A percentile compares a stretch with the other conserved stretches of the same genome.
phyloP scores from a whole-genome alignment of 225 moss, liverwort and hornwort genomes.

The Antitrichia curtipendula region DNA sequence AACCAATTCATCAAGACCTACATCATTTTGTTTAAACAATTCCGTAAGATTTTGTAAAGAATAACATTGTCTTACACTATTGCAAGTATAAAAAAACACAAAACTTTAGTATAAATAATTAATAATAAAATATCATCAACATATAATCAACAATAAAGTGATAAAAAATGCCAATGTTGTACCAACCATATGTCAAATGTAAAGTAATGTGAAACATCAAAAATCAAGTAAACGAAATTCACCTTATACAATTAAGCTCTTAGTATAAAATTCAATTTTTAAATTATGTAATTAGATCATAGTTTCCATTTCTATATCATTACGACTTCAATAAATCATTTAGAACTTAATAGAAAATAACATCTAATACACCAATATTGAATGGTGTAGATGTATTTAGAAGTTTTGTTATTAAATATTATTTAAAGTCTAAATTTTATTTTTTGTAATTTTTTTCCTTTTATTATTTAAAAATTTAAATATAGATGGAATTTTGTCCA shows the following conservation, averaged over 20 bases:
- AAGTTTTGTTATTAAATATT: not conserved
- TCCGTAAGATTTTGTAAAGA: conserved; percentile 29
- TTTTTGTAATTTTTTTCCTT: not conserved
- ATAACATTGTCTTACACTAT: not conserved
- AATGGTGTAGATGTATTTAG: not conserved
- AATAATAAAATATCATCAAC: not conserved
- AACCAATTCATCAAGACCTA: conserved; percentile 30
- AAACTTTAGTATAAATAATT: not conserved
- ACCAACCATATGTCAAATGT: too few relatives aligned
- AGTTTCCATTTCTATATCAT: too few relatives aligned
- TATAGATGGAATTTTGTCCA: not conserved
- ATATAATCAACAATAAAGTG: too few relatives aligned
- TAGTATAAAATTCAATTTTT: too few relatives aligned
- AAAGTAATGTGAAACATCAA: too few relatives aligned
- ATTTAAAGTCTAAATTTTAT: not conserved
- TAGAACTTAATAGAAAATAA: too few relatives aligned
- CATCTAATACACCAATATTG: not conserved
- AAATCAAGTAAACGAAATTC: too few relatives aligned
- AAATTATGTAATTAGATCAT: too few relatives aligned
- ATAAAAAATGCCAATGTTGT: too few relatives aligned
- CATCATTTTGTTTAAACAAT: conserved; percentile 28
- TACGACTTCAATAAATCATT: too few relatives aligned
- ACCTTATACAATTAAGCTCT: too few relatives aligned
- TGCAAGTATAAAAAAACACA: not conserved
- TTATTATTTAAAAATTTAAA: not conserved